Base-by-base conservation (phyloP, 805 yeast genomes). In the Wickerhamiella cacticola region DNA sequence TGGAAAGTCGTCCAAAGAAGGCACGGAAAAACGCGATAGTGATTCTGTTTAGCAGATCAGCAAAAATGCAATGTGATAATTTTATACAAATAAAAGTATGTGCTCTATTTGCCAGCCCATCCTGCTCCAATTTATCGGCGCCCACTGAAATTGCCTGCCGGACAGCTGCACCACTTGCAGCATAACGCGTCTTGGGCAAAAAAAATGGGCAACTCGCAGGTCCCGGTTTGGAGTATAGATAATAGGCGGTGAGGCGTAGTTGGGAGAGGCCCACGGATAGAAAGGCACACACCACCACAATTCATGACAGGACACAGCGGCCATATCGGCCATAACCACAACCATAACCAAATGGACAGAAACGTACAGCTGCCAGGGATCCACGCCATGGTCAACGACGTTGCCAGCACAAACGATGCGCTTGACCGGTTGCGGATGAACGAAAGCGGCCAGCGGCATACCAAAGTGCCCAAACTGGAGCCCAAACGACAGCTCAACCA, bases 321-420 rank as follows among this genome's bases (percentile, higher is more conserved):
- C 19, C 23, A 24, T 7, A n/a, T n/a, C n/a, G n/a, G n/a, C n/a
- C n/a, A n/a, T n/a, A n/a, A n/a, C n/a, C n/a, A n/a, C n/a, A n/a
- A n/a, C n/a, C n/a, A n/a, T n/a, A n/a, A n/a, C n/a, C n/a, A n/a
- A n/a, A 7, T 15, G 29, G 35, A 24, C 8, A 18, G 39, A 1
- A 18, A 45, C 23, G 43, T 56, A 10, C 40, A 39, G 29, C 50
- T 56, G 19, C 60, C 60, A 7, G 45, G 58, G 6, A 55, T 56
- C 22, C 54, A 54, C 48, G 48, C 50, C 29, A 53, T 56, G 24
- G 56, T 56, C 15, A 47, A 52, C 8, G 58, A 56, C 31, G 49
- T 56, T n/a, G 51, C 45, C 3, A 50, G 56, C 6, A 46, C 57
- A 1, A 45, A 48, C 13, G 55, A 48, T 24, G 51, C 49, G 3